These are phyloP conservation scores for Arabidopsis arenosa DNA, from an alignment of 345 rosid species.

Conservation along the genomic window DNA sequence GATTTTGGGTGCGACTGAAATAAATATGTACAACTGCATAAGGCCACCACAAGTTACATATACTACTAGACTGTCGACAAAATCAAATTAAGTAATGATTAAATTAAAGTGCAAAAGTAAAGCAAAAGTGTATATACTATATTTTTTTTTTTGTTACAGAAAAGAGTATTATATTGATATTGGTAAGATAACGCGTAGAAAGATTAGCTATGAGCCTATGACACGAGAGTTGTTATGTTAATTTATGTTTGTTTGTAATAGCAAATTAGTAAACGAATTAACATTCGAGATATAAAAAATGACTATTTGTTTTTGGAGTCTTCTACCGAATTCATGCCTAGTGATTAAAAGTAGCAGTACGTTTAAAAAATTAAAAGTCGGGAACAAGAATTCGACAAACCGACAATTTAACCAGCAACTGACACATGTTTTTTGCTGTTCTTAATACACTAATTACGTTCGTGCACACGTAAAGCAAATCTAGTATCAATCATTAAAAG, in stretches of 20 bases:
- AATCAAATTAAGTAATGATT: conserved; percentile 1
- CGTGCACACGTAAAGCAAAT: conserved; percentile 59
- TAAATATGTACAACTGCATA: not conserved
- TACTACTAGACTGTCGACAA: not conserved
- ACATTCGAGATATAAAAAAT: conserved; percentile 10
- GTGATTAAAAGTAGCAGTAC: not conserved
- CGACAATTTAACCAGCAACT: conserved; percentile 59
- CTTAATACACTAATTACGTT: conserved; percentile 50
- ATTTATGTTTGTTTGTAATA: conserved; percentile 16
- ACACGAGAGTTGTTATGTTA: conserved; percentile 29
- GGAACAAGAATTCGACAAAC: conserved; percentile 49
- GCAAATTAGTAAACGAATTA: conserved; percentile 29
- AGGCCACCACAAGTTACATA: conserved; percentile 11
- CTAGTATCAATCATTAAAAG: conserved; percentile 50
- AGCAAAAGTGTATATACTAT: not conserved
- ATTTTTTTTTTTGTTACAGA: no score
- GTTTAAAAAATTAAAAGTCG: not conserved
- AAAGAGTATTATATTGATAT: conserved; percentile 5
- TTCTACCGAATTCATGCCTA: conserved; percentile 33
- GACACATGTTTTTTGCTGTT: conserved; percentile 60
- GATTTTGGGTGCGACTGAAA: not conserved
- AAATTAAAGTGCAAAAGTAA: conserved; percentile 6
- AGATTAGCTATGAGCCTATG: conserved; percentile 27
- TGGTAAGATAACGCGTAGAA: conserved; percentile 41
- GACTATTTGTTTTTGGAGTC: conserved; percentile 9